A percentile compares a stretch with the other conserved stretches of the same genome.
Conservation (phyloP, 2,329 filamentous ascomycete species). For the Clonostachys solani region DNA sequence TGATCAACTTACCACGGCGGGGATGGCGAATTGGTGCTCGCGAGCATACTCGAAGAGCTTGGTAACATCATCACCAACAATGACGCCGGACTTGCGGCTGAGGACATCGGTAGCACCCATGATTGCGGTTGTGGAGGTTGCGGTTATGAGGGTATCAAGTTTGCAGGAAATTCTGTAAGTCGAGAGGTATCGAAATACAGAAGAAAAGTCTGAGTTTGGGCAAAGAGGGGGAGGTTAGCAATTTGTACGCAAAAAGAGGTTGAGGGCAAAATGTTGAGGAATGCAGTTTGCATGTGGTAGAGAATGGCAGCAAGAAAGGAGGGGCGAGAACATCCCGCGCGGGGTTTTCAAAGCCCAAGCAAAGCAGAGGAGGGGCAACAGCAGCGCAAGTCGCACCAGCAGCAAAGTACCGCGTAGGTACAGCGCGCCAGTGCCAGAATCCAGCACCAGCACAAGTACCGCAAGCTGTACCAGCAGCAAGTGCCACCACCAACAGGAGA, state of each 20-base stretch:
- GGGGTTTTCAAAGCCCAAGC: no score
- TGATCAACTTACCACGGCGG: conserved; percentile 55
- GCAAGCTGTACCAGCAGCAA: no score
- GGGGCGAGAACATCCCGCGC: no score
- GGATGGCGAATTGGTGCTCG: conserved; percentile 84
- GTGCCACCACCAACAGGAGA: no score
- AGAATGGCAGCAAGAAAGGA: neutral
- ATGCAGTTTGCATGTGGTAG: neutral
- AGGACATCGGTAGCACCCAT: conserved; percentile 36
- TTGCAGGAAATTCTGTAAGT: neutral
- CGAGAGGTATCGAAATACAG: neutral
- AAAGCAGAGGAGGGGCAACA: no score
- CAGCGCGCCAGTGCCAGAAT: no score
- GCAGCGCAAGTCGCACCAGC: no score
- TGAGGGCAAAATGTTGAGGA: conserved; percentile 1
- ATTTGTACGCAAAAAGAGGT: neutral
- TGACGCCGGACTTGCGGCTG: conserved; percentile 48
- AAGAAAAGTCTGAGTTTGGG: neutral
- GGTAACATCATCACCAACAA: conserved; percentile 49
- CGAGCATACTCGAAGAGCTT: conserved; percentile 85
- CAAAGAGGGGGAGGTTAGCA: neutral
- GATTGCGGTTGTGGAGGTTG: conserved; percentile 14
- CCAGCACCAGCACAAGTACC: no score
- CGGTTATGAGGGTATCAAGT: neutral
- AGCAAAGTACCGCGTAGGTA: no score